Evolutionary conservation across 1,284 basidiomycete genomes (phyloP).

Genomic region (Marasmius tenuissimus): DNA sequence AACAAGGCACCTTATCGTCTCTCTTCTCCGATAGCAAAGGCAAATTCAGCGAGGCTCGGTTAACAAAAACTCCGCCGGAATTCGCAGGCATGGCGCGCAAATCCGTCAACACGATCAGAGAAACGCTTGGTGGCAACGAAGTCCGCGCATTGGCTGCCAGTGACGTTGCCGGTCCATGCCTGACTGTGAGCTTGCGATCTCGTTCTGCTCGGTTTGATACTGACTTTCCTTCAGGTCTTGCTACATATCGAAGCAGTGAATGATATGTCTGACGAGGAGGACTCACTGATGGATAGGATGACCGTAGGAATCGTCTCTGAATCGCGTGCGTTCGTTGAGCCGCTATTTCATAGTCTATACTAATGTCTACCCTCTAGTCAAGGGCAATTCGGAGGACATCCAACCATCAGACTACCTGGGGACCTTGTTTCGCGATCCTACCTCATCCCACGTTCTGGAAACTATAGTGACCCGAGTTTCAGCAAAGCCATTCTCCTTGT

Average conservation of each 20-base stretch:
- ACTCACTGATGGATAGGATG: conserved; percentile 81
- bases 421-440: conserved; percentile 80
- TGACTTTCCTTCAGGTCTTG: conserved; percentile 58
- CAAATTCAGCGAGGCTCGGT: conserved; percentile 33
- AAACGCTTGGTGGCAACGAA: conserved; percentile 67
- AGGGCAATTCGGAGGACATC: conserved; percentile 30
- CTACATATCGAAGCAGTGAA: conserved; percentile 77
- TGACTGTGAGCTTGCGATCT: conserved; percentile 58
- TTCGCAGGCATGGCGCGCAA: conserved; percentile 51
- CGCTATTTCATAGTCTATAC: conserved; percentile 7
- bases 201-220: neutral
- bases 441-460: conserved; percentile 87
- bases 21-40: conserved; percentile 54
- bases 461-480: conserved; percentile 69
- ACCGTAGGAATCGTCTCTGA: conserved; percentile 78
- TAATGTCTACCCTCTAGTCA: conserved; percentile 27
- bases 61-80: conserved; percentile 43
- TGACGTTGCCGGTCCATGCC: conserved; percentile 78
- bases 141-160: conserved; percentile 80
- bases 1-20: conserved; percentile 73
- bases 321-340: conserved; percentile 47
- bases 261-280: conserved; percentile 54
- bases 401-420: conserved; percentile 74
- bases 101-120: conserved; percentile 56
- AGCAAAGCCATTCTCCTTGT: conserved; percentile 53